Evolutionary conservation across 768 basidiomycete species (phyloP).

Genomic region (Podaxis pistillaris): DNA sequence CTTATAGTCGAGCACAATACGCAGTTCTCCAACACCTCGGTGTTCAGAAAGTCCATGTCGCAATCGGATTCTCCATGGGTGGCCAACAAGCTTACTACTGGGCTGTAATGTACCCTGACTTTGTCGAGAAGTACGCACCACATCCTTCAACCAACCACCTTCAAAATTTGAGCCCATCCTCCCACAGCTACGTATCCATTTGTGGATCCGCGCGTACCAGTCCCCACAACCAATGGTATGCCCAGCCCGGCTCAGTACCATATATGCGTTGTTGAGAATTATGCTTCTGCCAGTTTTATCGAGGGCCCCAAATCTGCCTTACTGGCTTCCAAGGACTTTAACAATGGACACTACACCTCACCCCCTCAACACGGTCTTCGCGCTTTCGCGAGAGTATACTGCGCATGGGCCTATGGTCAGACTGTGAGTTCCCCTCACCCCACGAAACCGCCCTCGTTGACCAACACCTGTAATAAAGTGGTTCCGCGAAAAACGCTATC

Average conservation of each 20-base stretch:
- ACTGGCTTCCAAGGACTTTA: constrained; percentile 52
- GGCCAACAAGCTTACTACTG: constrained; percentile 60
- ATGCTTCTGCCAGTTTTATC: constrained; percentile 41
- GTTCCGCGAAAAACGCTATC: constrained; percentile 49
- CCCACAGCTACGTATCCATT: constrained; percentile 42
- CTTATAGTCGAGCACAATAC: constrained; percentile 49
- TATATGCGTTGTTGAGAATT: neutral
- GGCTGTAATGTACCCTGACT: constrained; percentile 55
- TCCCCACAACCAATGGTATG: constrained; percentile 52
- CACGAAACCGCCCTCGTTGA: neutral
- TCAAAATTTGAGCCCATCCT: neutral
- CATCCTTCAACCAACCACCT: constrained; percentile 23
- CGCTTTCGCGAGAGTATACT: constrained; percentile 55
- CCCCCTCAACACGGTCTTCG: constrained; percentile 48
- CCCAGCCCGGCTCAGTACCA: neutral
- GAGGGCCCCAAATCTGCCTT: constrained; percentile 60
- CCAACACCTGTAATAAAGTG: constrained; percentile 34
- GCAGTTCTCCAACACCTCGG: constrained; percentile 49
- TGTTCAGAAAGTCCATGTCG: constrained; percentile 42
- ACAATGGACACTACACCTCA: constrained; percentile 49
- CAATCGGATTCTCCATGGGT: constrained; percentile 61
- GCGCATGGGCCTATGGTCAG: constrained; percentile 60
- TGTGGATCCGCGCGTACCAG: constrained; percentile 58
- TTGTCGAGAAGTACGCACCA: constrained; percentile 41
- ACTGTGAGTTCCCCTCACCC: constrained; percentile 30